phyloP scores from a whole-genome alignment of 306 rosid species.

The Vigna hirtella region DNA sequence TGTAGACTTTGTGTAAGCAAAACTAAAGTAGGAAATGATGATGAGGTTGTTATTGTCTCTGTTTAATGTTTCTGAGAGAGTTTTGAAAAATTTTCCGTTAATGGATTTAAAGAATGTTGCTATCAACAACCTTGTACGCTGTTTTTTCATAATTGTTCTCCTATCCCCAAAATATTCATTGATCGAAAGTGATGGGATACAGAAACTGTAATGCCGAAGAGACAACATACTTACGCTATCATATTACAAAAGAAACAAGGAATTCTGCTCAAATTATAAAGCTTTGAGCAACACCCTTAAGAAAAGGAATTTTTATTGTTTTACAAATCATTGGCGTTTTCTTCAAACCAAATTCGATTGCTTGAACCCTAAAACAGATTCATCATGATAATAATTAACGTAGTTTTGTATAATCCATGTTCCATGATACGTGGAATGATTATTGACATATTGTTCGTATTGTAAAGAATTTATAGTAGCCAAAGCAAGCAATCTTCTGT shows the following conservation, averaged over 20 bases:
- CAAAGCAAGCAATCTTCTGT: conserved; percentile 44
- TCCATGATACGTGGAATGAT: conserved; percentile 48
- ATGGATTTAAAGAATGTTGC: background rate
- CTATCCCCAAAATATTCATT: background rate
- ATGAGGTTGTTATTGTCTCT: background rate
- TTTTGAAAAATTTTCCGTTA: background rate
- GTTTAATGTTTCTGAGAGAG: background rate
- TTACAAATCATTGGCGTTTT: conserved; percentile 37
- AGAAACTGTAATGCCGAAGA: conserved; percentile 23
- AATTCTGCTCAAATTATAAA: conserved; percentile 12
- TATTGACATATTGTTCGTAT: conserved; percentile 26
- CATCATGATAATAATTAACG: conserved; percentile 28
- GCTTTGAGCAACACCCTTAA: conserved; percentile 23
- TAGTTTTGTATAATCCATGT: conserved; percentile 36
- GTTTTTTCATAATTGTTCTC: background rate
- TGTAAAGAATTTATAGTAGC: conserved; percentile 35
- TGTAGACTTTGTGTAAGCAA: background rate
- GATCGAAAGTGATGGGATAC: conserved; percentile 18
- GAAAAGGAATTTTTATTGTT: conserved; percentile 30
- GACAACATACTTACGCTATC: background rate
- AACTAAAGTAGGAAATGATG: conserved; percentile 6
- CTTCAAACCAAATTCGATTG: conserved; percentile 42
- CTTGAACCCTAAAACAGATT: conserved; percentile 35
- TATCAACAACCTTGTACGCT: background rate
- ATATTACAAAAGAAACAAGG: background rate